Conservation (phyloP, 148 eudicot genomes). For the Chenopodium quinoa region DNA sequence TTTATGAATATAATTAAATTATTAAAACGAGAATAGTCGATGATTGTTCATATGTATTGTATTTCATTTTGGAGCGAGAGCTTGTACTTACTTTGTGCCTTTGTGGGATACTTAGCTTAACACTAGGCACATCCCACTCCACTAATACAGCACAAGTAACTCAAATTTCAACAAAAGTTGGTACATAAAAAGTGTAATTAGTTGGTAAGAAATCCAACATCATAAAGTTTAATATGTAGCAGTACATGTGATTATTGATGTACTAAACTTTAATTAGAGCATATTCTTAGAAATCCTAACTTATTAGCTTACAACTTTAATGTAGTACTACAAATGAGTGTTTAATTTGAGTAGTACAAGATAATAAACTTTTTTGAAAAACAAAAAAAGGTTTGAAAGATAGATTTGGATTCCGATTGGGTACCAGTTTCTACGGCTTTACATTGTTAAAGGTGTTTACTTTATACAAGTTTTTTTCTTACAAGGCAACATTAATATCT, state of each 20-base stretch:
- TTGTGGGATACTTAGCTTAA: no score
- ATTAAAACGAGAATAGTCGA: no score
- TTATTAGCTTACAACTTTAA: background rate
- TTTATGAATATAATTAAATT: no score
- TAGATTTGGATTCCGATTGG: constrained; percentile 7
- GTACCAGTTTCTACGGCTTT: constrained; percentile 16
- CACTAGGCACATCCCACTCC: background rate
- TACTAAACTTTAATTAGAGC: background rate
- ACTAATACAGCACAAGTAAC: background rate
- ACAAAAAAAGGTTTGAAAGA: background rate
- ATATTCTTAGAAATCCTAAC: background rate
- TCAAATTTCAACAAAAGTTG: background rate
- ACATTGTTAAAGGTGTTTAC: background rate
- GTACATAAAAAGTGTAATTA: background rate
- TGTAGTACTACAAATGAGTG: background rate
- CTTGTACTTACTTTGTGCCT: no score
- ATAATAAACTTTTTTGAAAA: background rate
- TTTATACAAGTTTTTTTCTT: constrained; percentile 4
- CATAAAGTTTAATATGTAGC: background rate
- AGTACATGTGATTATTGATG: background rate
- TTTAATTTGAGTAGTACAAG: background rate
- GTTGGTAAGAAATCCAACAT: background rate
- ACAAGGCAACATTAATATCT: background rate
- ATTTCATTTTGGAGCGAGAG: no score
- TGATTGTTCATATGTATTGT: no score